phyloP scores from a whole-genome alignment of 139 green algal genomes.

The Bryopsis sp. region DNA sequence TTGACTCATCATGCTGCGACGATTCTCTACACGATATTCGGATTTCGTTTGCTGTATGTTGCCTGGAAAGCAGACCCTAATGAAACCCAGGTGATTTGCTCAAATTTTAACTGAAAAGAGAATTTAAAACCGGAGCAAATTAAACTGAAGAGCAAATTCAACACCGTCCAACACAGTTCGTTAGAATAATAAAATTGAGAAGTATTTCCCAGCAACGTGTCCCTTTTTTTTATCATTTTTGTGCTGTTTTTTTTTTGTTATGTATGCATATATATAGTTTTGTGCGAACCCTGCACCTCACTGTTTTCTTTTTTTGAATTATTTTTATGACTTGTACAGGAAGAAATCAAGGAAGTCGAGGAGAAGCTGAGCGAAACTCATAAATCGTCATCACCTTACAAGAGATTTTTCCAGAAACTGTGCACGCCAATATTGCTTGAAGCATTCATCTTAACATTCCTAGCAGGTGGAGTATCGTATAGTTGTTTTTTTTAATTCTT shows the following conservation, averaged over 20 bases:
- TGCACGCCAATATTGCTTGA: conserved; percentile 58
- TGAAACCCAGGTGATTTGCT: conserved; percentile 11
- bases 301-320: neutral
- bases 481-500: too few species aligned
- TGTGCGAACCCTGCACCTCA: too few species aligned
- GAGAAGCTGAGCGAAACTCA: conserved; percentile 29
- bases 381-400: neutral
- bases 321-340: conserved; percentile 18
- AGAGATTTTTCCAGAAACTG: conserved; percentile 23
- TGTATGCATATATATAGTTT: too few species aligned
- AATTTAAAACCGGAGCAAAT: too few species aligned
- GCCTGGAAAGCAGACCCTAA: conserved; percentile 22
- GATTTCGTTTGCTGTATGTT: conserved; percentile 34
- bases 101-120: too few species aligned
- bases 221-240: too few species aligned
- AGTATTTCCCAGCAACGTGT: too few species aligned
- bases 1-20: conserved; percentile 36
- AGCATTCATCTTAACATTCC: conserved; percentile 59
- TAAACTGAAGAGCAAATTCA: too few species aligned
- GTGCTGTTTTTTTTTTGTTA: too few species aligned
- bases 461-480: conserved; percentile 44
- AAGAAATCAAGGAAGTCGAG: conserved; percentile 47
- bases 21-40: conserved; percentile 49
- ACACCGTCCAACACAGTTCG: too few species aligned
- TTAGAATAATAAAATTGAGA: too few species aligned